Evolutionary conservation across 139 green algal genomes (phyloP).

Genomic region (Chlorella sp.): DNA sequence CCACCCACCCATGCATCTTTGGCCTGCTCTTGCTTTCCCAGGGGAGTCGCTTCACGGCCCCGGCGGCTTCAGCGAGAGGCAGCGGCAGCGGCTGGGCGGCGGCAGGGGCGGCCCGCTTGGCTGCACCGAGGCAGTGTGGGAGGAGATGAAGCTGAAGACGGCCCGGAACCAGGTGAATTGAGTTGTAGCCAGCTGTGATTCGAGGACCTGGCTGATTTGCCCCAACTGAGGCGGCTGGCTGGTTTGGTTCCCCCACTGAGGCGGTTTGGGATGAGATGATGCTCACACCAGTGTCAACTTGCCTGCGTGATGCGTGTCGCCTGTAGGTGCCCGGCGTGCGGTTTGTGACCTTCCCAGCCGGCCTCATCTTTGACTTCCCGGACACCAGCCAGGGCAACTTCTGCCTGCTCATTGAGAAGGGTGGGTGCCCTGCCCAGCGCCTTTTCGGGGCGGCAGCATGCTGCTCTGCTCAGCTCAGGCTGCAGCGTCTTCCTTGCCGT

Average conservation of each 20-base stretch:
- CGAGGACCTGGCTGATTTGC: too few species aligned
- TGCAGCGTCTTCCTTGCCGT: too few species aligned
- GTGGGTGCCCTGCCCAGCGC: neutral
- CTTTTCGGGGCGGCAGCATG: neutral
- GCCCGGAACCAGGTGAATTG: too few species aligned
- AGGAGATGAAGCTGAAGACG: neutral
- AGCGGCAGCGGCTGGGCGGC: neutral
- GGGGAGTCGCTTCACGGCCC: too few species aligned
- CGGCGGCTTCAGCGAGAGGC: too few species aligned
- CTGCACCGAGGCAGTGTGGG: conserved; percentile 15
- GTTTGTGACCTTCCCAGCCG: conserved; percentile 7
- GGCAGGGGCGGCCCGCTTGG: neutral
- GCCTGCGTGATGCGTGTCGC: too few species aligned
- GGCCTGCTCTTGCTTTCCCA: too few species aligned
- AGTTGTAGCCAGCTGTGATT: too few species aligned
- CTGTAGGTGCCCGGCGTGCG: neutral
- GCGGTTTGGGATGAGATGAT: too few species aligned
- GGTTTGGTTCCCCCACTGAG: too few species aligned
- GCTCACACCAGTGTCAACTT: too few species aligned
- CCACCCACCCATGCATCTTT: neutral
- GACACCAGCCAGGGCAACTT: neutral
- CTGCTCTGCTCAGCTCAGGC: neutral
- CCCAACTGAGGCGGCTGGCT: too few species aligned
- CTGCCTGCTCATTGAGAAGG: conserved; percentile 26
- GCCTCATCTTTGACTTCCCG: neutral